Evolutionary conservation across 192 early-diverging fungal species (phyloP).

Genomic region (Coemansia sp.): DNA sequence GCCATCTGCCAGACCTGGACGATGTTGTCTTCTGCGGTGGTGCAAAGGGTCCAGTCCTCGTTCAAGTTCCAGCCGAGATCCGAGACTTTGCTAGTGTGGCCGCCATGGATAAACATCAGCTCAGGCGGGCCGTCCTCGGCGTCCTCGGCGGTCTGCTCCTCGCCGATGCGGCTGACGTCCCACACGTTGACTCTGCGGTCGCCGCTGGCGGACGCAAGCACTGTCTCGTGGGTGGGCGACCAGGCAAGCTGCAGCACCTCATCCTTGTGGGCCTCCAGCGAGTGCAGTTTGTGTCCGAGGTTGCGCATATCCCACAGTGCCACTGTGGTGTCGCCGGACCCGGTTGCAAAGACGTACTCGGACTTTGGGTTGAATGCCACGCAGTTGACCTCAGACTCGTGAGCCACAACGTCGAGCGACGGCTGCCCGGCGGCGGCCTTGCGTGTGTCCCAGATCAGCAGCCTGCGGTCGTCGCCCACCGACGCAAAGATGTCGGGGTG

Average conservation of each 20-base stretch:
- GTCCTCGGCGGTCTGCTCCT: constrained; percentile 92
- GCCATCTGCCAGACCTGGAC: constrained; percentile 99
- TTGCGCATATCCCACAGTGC: constrained; percentile 97
- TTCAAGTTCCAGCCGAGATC: constrained; percentile 96
- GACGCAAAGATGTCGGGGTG: constrained; percentile 91
- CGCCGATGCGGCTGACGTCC: constrained; percentile 92
- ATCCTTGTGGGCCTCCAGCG: constrained; percentile 84
- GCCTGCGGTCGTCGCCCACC: constrained; percentile 91
- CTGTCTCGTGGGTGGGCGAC: constrained; percentile 90
- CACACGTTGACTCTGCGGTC: constrained; percentile 92
- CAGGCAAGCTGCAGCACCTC: constrained; percentile 92
- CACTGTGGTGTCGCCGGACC: constrained; percentile 90
- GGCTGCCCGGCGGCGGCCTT: constrained; percentile 62
- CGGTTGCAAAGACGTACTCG: constrained; percentile 89
- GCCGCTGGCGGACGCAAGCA: constrained; percentile 85
- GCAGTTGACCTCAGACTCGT: constrained; percentile 90
- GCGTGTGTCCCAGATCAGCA: constrained; percentile 97
- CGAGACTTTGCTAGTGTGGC: constrained; percentile 94
- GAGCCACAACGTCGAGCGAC: constrained; percentile 73
- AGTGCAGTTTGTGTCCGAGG: constrained; percentile 78
- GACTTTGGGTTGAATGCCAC: constrained; percentile 91
- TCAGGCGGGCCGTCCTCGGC: constrained; percentile 98
- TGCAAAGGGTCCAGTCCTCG: constrained; percentile 91
- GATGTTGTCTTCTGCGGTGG: constrained; percentile 95
- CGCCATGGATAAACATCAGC: constrained; percentile 97